Percentiles rank a stretch among this genome's conserved stretches.
Conservation (phyloP, 2,329 filamentous ascomycete species). For the Fusarium sp. region DNA sequence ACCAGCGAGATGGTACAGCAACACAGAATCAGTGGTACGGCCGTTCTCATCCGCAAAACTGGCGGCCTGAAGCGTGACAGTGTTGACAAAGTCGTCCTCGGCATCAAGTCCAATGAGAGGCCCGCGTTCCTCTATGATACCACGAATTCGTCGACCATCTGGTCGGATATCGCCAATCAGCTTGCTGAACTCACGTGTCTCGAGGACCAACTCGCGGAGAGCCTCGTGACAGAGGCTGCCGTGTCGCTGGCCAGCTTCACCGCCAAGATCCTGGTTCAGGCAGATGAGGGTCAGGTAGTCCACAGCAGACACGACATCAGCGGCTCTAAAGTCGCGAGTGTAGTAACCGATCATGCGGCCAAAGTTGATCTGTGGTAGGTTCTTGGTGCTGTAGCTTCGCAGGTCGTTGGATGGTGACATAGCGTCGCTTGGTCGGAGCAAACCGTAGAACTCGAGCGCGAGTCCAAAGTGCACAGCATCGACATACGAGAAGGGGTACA, state of each 20-base stretch:
- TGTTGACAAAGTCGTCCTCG: slow-evolving; percentile 85
- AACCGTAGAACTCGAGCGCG: slow-evolving; percentile 86
- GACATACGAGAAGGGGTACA: slow-evolving; percentile 91
- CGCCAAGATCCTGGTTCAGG: slow-evolving; percentile 84
- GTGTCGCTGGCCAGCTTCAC: slow-evolving; percentile 79
- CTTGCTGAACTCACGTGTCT: slow-evolving; percentile 94
- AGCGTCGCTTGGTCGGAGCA: slow-evolving; percentile 87
- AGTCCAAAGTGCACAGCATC: slow-evolving; percentile 96
- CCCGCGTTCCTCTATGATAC: slow-evolving; percentile 87
- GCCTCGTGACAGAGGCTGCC: slow-evolving; percentile 89
- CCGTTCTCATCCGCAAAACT: slow-evolving; percentile 94
- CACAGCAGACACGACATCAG: slow-evolving; percentile 86
- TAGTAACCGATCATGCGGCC: slow-evolving; percentile 94
- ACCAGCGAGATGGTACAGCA: slow-evolving; percentile 92
- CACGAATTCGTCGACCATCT: slow-evolving; percentile 85
- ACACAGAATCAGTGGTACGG: slow-evolving; percentile 89
- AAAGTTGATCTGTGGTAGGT: slow-evolving; percentile 88
- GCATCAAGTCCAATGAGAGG: slow-evolving; percentile 81
- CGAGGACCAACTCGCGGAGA: slow-evolving; percentile 91
- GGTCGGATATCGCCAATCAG: slow-evolving; percentile 89
- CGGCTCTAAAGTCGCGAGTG: slow-evolving; percentile 93
- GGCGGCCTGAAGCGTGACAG: slow-evolving; percentile 93
- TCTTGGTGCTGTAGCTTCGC: slow-evolving; percentile 71
- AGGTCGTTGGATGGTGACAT: slow-evolving; percentile 77
- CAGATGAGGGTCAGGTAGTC: slow-evolving; percentile 94